phyloP scores from a whole-genome alignment of 257 asterid species.

The Misopates orontium region DNA sequence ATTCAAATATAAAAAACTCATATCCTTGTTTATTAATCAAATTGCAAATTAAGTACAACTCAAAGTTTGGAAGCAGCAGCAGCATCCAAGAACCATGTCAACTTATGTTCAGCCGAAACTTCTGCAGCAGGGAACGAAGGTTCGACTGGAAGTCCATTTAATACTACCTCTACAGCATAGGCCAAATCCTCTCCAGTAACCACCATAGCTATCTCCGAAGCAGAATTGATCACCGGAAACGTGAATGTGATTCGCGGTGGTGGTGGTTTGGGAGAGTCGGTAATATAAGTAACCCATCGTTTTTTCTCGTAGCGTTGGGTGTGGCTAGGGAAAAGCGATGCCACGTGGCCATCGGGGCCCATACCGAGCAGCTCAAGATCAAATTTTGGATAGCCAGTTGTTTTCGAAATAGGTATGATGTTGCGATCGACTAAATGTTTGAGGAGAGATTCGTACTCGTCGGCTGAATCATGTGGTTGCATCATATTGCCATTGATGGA shows the following conservation, averaged over 20 bases:
- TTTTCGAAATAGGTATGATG: slow-evolving; percentile 31
- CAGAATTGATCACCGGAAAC: slow-evolving; percentile 52
- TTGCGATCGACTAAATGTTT: slow-evolving; percentile 28
- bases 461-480: too few species aligned
- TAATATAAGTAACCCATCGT: slow-evolving; percentile 50
- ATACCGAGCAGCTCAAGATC: slow-evolving; percentile 56
- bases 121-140: too few species aligned
- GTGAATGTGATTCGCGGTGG: slow-evolving; percentile 55
- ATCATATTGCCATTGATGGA: too few species aligned
- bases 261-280: slow-evolving; percentile 59
- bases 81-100: too few species aligned
- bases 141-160: too few species aligned
- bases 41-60: too few species aligned
- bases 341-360: slow-evolving; percentile 63
- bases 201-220: slow-evolving; percentile 51
- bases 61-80: too few species aligned
- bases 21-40: too few species aligned
- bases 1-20: too few species aligned
- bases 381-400: slow-evolving; percentile 43
- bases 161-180: too few species aligned
- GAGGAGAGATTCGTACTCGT: slow-evolving; percentile 43
- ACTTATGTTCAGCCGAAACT: too few species aligned
- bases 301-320: slow-evolving; percentile 43
- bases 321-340: slow-evolving; percentile 53
- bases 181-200: too few species aligned